Evolutionary conservation across 192 early-diverging fungal species (phyloP), one percentile per base, ranked within the genome.

Genomic region (Gamsiella multidivaricata): DNA sequence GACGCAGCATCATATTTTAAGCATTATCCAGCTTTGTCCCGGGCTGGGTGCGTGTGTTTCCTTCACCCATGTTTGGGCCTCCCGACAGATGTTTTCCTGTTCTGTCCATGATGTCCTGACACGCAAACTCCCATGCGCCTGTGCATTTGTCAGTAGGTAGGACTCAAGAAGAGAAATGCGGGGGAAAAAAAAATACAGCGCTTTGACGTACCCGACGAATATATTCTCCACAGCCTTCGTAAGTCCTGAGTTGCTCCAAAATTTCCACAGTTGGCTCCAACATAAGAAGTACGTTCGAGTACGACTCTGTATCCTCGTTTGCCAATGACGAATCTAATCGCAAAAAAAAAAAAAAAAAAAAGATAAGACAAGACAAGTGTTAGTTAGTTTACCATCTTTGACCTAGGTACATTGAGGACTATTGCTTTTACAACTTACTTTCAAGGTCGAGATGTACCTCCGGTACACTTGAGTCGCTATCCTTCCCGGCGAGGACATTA

Each of bases 221-320:
- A 49, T 85, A 80, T 10, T 93, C 91, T 46, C 88, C 87, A 66
- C 89, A 91, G 33, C 89, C 87, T 26, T 74, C 59, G 82, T 95
- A 95, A 15, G 66, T 59, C 34, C 81, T 50, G 41, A 95, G 75
- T 9, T 79, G 68, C 28, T 89, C 79, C 60, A 94, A 69, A 39
- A 89, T 68, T 47, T 66, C 73, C 46, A 75, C 63, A n/a, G 86
- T 81, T 23, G 85, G 88, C 62, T 82, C 71, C 41, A 93, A 80
- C 46, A 91, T 63, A 25, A 79, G 62, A 34, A 79, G 82, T 20
- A 90, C 74, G 62, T 89, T 81, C 49, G 82, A 62, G 73, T 88
- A 88, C 9, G 93, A 62, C 43, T 70, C 76, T 26, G 79, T 54
- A 81, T 94, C 93, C 31, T 88, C 91, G 5, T 83, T 67, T 39